Percentiles rank a stretch among this genome's conserved stretches.
Evolutionary conservation across 768 basidiomycete species (phyloP).

Genomic region (Calvatia gigantea): DNA sequence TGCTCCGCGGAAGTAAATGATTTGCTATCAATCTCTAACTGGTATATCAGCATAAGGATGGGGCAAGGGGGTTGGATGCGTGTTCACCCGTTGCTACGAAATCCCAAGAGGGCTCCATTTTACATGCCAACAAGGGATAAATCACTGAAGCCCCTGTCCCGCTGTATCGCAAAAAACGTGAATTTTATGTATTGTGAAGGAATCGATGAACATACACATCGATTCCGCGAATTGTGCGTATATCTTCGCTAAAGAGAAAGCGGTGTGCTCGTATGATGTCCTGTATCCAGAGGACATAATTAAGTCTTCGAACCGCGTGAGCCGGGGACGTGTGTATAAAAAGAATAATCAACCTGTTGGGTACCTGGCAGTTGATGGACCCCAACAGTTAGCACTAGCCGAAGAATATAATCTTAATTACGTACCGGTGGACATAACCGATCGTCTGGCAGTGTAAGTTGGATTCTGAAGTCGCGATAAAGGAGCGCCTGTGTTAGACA

Average conservation of each 20-base stretch:
- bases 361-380: conserved; percentile 42
- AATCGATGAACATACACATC: conserved; percentile 59
- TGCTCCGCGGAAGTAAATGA: conserved; percentile 54
- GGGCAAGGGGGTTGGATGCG: background rate
- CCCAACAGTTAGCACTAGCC: background rate
- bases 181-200: background rate
- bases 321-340: background rate
- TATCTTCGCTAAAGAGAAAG: conserved; percentile 11
- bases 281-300: conserved; percentile 86
- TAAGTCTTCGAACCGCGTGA: conserved; percentile 47
- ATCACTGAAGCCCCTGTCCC: conserved; percentile 92
- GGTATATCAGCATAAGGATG: background rate
- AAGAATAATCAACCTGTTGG: conserved; percentile 54
- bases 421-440: conserved; percentile 86
- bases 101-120: conserved; percentile 46
- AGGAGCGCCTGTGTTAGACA: conserved; percentile 78
- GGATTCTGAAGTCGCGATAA: conserved; percentile 66
- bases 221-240: conserved; percentile 41
- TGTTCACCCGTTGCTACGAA: conserved; percentile 67
- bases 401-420: conserved; percentile 11
- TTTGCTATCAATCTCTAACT: conserved; percentile 63
- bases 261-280: conserved; percentile 48
- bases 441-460: conserved; percentile 58
- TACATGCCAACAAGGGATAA: conserved; percentile 76
- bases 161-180: conserved; percentile 31